Evolutionary conservation across 352 stramenopile species (phyloP).

Genomic region (Globisporangium nagaii): DNA sequence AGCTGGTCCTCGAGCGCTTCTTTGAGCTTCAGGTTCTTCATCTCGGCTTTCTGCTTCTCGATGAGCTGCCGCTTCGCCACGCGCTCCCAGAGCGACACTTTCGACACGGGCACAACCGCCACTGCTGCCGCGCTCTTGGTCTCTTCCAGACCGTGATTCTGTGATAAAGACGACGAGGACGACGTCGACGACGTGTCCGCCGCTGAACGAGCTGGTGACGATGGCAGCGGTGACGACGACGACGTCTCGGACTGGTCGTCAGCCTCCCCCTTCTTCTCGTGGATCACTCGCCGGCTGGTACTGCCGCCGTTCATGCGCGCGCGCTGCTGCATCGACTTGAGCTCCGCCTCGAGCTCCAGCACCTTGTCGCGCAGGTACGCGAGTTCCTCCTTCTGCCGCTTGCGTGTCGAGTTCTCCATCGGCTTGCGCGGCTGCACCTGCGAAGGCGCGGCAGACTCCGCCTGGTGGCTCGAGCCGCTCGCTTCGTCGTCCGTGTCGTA

Average conservation of each 20-base stretch:
- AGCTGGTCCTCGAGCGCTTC: slow-evolving; percentile 23
- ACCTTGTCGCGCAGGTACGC: slow-evolving; percentile 43
- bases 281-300: not conserved
- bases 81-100: slow-evolving; percentile 20
- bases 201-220: too few species aligned
- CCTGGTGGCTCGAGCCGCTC: not conserved
- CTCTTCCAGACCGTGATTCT: not conserved
- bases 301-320: not conserved
- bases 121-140: not conserved
- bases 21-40: slow-evolving; percentile 25
- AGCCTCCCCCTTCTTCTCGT: too few species aligned
- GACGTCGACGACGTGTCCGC: slow-evolving; percentile 4
- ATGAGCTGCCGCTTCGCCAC: slow-evolving; percentile 21
- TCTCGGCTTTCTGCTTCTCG: slow-evolving; percentile 17
- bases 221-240: too few species aligned
- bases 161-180: not conserved
- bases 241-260: too few species aligned
- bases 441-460: too few species aligned
- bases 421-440: slow-evolving; percentile 12
- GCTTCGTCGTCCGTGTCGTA: not conserved
- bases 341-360: slow-evolving; percentile 29
- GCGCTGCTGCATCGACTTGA: slow-evolving; percentile 11
- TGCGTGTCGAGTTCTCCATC: slow-evolving; percentile 48
- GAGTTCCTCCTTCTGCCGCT: slow-evolving; percentile 50
- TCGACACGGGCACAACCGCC: not conserved